Evolutionary conservation across 2,329 filamentous ascomycete species (phyloP).

Genomic region (Paraphaeosphaeria sporulosa): DNA sequence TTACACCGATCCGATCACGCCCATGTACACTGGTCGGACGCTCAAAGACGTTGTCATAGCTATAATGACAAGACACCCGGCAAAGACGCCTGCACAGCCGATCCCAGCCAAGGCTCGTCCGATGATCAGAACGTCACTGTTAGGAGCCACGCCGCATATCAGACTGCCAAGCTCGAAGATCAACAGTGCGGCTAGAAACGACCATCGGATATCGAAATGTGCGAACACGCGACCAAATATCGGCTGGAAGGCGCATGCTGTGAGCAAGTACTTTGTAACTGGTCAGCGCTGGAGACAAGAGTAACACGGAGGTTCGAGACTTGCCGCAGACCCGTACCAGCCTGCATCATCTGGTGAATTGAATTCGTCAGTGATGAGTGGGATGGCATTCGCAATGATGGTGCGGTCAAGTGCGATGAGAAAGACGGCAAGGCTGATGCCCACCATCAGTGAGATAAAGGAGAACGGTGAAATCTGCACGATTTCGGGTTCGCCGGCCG

Average conservation of each 20-base stretch:
- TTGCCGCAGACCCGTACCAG: background rate
- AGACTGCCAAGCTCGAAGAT: conserved; percentile 64
- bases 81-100: conserved; percentile 45
- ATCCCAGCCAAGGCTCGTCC: conserved; percentile 49
- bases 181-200: conserved; percentile 41
- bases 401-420: background rate
- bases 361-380: background rate
- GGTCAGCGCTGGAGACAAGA: background rate
- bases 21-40: background rate
- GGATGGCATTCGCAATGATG: background rate
- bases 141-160: conserved; percentile 56
- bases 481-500: background rate
- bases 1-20: background rate
- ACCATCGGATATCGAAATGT: conserved; percentile 50
- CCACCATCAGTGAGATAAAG: background rate
- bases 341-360: background rate
- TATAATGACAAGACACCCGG: conserved; percentile 49
- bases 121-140: conserved; percentile 44
- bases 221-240: conserved; percentile 55
- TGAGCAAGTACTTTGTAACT: conserved; percentile 50
- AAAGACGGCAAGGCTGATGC: background rate
- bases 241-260: conserved; percentile 52
- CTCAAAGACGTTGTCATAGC: conserved; percentile 9
- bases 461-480: background rate
- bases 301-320: background rate